Conservation (phyloP, 306 rosid species). For the Albizia julibrissin region DNA sequence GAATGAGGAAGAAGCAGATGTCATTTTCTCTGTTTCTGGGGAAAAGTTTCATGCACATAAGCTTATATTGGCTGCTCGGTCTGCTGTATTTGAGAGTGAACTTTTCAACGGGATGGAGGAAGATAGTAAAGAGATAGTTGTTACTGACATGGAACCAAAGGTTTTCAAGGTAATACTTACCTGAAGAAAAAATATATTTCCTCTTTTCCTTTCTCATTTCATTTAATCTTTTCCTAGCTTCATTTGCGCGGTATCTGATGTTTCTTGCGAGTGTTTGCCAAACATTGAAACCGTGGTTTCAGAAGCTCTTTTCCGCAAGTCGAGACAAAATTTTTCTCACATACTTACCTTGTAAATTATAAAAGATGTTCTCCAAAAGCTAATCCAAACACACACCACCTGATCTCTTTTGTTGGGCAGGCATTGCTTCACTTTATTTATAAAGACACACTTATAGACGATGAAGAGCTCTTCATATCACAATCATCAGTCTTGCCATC, state of each 20-base stretch:
- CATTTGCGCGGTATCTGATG: constrained; percentile 28
- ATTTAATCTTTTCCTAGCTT: background rate
- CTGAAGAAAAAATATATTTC: background rate
- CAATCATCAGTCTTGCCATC: constrained; percentile 64
- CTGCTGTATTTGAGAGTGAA: constrained; percentile 69
- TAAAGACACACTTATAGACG: constrained; percentile 77
- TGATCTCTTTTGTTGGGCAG: constrained; percentile 54
- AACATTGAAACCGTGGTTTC: no score
- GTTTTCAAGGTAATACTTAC: constrained; percentile 78
- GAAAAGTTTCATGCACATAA: constrained; percentile 88
- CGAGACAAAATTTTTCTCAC: no score
- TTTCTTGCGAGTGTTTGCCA: no score
- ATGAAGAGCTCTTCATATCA: constrained; percentile 71
- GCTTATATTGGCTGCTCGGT: constrained; percentile 90
- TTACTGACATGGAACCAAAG: constrained; percentile 81
- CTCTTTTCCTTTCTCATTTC: background rate
- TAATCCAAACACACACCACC: no score
- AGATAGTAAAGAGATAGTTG: constrained; percentile 55
- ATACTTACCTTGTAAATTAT: no score
- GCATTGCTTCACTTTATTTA: constrained; percentile 92
- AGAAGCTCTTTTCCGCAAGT: no score
- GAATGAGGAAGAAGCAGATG: constrained; percentile 86
- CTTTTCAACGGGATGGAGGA: constrained; percentile 63
- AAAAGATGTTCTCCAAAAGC: no score
- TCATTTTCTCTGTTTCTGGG: constrained; percentile 77